Evolutionary conservation across 495 filamentous ascomycete species (phyloP), one percentile per base, ranked within the genome.

Genomic region (Podospora pseudopauciseta): DNA sequence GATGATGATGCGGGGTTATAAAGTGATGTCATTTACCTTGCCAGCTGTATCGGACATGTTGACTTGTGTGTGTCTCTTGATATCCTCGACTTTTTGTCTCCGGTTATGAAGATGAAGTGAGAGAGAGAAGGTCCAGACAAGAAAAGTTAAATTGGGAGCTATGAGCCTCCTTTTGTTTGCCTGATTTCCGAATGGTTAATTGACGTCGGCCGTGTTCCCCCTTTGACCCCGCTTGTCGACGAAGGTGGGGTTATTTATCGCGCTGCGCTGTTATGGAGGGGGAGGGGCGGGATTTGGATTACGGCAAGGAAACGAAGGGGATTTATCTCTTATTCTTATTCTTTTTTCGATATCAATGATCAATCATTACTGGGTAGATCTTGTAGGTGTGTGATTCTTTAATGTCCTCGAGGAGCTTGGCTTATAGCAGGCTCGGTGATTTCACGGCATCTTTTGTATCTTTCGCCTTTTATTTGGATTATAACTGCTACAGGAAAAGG

Each of bases 1-100:
- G 30, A 32, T 6, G 30, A 32, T 32, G 27, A 27, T 69, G 68
- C 60, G 66, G 68, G 68, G 66, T 65, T 63, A 23, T 18, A 54
- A 4, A 4, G 44, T 60, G 65, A 59, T 34, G 32, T 4, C 13
- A 16, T 58, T 68, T 64, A 84, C 82, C 82, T 85, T 81, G 70
- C 82, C 82, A 70, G 71, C 82, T 68, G 82, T 85, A 60, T 75
- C 72, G 63, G 81, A 79, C 82, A 84, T 84, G 61, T 61, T 49
- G 77, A 65, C 70, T 63, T 44, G 62, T 68, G 15, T 28, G 44
- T 54, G 20, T 57, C 23, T 23, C 23, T 23, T 23, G 23, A 23
- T 23, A 18, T 30, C 49, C 30, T 39, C 30, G 18, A 26, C 19
- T 60, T 34, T 23, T 44, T 61, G 26, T 20, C 26, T 60, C 30